A percentile compares a stretch with the other conserved stretches of the same genome.
Evolutionary conservation across 2,329 filamentous ascomycete genomes (phyloP).

Genomic region (Neocucurbitaria cava): DNA sequence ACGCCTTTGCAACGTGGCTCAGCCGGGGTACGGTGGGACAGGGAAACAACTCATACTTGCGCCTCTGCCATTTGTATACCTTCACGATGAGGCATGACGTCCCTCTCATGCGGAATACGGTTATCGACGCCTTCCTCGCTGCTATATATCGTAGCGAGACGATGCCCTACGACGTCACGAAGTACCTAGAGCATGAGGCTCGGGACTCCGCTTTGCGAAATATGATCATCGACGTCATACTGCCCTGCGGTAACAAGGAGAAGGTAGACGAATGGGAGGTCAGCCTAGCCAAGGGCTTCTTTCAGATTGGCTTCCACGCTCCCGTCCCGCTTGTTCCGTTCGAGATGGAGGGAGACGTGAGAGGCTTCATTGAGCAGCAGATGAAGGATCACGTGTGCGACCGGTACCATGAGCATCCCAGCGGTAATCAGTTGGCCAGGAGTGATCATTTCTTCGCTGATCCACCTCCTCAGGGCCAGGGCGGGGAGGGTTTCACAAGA

Average conservation of each 20-base stretch:
- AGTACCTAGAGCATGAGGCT: neutral
- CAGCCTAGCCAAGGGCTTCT: neutral
- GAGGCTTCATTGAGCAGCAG: neutral
- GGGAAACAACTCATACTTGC: neutral
- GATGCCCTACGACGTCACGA: neutral
- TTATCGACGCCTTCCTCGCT: neutral
- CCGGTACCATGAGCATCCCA: neutral
- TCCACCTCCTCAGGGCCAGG: neutral
- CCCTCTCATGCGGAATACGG: neutral
- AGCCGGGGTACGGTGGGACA: neutral
- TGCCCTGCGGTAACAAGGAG: neutral
- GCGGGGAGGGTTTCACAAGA: neutral
- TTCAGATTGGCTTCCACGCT: too few species aligned
- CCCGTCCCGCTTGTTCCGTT: neutral
- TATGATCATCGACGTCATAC: neutral
- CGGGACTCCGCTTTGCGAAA: neutral
- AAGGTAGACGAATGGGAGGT: neutral
- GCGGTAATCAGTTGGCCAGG: neutral
- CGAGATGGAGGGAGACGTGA: neutral
- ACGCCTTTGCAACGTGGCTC: neutral
- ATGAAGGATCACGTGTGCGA: neutral
- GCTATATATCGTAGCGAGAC: neutral
- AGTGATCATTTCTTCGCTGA: neutral
- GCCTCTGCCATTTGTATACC: neutral
- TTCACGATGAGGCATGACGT: neutral